Evolutionary conservation across 1,139 yeast genomes (phyloP).

Genomic region (Torulaspora pretoriensis): DNA sequence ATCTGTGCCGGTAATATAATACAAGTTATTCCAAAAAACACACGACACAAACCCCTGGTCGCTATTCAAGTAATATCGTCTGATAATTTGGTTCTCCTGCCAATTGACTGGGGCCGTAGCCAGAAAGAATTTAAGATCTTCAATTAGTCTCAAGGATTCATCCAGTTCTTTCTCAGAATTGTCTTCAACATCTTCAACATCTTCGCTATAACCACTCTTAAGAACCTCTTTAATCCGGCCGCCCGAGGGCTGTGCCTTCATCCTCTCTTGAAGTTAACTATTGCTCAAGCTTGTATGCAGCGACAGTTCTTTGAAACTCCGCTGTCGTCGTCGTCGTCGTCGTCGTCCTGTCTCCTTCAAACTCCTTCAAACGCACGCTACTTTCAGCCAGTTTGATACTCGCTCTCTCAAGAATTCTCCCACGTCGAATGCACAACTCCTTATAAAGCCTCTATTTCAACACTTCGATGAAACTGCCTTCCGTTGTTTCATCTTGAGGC

Average conservation of each 20-base stretch:
- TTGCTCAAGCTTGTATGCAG: background rate
- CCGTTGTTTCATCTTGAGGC: slow-evolving; percentile 2
- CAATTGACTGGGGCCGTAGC: slow-evolving; percentile 94
- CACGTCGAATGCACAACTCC: slow-evolving; percentile 15
- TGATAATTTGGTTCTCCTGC: slow-evolving; percentile 83
- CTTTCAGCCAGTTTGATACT: background rate
- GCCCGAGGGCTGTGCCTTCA: slow-evolving; percentile 13
- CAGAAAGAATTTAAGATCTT: slow-evolving; percentile 75
- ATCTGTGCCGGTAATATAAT: slow-evolving; percentile 92
- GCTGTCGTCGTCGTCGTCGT: background rate
- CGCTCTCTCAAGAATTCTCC: slow-evolving; percentile 14
- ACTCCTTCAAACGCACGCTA: background rate
- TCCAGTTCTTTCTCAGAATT: slow-evolving; percentile 42
- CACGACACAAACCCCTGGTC: slow-evolving; percentile 91
- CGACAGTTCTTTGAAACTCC: slow-evolving; percentile 1
- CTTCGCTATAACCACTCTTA: slow-evolving; percentile 2
- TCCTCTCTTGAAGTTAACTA: background rate
- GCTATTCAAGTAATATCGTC: slow-evolving; percentile 78
- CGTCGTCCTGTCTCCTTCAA: too few species aligned
- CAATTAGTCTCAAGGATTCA: slow-evolving; percentile 51
- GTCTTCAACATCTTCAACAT: slow-evolving; percentile 1
- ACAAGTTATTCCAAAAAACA: slow-evolving; percentile 86
- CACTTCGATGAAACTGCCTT: slow-evolving; percentile 1
- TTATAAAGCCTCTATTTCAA: slow-evolving; percentile 14
- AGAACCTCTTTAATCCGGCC: slow-evolving; percentile 13